phyloP scores from a whole-genome alignment of 1,284 basidiomycete genomes.

The Malassezia slooffiae region DNA sequence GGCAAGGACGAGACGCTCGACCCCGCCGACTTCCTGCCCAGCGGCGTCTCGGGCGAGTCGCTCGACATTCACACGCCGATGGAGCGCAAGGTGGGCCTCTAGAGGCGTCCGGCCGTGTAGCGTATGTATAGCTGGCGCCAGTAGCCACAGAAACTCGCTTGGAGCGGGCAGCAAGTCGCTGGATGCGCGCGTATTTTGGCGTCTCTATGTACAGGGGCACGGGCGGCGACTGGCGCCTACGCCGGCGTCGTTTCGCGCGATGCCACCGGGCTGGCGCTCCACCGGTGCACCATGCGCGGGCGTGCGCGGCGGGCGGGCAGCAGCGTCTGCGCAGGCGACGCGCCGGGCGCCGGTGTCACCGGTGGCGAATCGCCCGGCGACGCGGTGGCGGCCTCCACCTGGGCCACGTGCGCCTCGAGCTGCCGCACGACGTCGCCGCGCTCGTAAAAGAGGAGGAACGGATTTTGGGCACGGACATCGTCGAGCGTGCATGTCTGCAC shows the following conservation, averaged over 20 bases:
- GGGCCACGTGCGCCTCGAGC: neutral
- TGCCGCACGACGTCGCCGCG: neutral
- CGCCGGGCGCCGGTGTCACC: neutral
- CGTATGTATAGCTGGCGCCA: too few relatives aligned
- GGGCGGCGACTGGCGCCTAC: too few relatives aligned
- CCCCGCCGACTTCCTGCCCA: slow-evolving; percentile 38
- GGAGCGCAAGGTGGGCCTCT: slow-evolving; percentile 23
- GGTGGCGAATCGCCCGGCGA: neutral
- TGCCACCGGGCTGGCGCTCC: neutral
- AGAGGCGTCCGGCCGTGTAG: too few relatives aligned
- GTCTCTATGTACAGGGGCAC: too few relatives aligned
- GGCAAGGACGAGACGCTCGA: slow-evolving; percentile 41
- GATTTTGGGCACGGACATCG: slow-evolving; percentile 37
- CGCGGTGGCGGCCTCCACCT: too few relatives aligned
- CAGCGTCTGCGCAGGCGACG: neutral
- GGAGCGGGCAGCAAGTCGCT: too few relatives aligned
- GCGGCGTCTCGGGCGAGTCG: slow-evolving; percentile 5
- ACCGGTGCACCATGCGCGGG: slow-evolving; percentile 10
- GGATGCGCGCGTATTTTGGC: too few relatives aligned
- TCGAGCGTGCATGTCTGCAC: slow-evolving; percentile 21
- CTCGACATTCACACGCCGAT: slow-evolving; percentile 24
- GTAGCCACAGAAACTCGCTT: too few relatives aligned
- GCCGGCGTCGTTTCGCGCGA: neutral
- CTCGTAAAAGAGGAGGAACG: slow-evolving; percentile 44
- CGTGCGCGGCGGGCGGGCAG: neutral